These are phyloP conservation scores for Dicorynia guianensis DNA, from an alignment of 306 rosid genomes.

Conservation along the genomic window DNA sequence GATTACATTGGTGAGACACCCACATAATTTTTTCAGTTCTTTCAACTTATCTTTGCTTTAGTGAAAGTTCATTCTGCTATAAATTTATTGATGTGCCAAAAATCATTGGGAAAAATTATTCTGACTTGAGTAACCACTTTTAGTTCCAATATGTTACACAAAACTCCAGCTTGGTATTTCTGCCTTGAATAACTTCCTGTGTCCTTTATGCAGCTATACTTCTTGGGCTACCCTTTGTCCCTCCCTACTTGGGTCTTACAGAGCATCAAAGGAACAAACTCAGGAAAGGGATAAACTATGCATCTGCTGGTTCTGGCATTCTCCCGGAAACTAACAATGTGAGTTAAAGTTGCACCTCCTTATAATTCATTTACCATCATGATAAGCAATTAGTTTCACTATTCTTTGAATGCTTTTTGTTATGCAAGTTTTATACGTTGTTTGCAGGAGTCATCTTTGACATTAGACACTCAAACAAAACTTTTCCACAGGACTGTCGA, in stretches of 20 bases:
- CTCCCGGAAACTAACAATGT: slow-evolving; percentile 40
- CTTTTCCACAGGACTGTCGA: slow-evolving; percentile 29
- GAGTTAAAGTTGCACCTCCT: not conserved
- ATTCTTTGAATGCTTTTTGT: not conserved
- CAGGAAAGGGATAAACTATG: slow-evolving; percentile 46
- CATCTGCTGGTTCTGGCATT: slow-evolving; percentile 47
- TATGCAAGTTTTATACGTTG: not conserved
- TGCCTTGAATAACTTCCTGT: not conserved
- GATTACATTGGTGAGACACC: slow-evolving; percentile 49
- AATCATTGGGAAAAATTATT: too few relatives aligned
- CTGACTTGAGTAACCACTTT: too few relatives aligned
- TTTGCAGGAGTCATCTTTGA: slow-evolving; percentile 23
- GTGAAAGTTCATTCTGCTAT: slow-evolving; percentile 1
- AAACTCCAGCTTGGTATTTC: too few relatives aligned
- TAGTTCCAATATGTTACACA: too few relatives aligned
- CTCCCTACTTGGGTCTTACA: slow-evolving; percentile 48
- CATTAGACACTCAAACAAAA: slow-evolving; percentile 32
- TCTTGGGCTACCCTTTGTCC: slow-evolving; percentile 45
- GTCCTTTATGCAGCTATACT: slow-evolving; percentile 39
- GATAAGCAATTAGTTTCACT: not conserved
- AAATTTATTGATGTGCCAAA: not conserved
- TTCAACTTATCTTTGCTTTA: not conserved
- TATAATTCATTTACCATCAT: not conserved
- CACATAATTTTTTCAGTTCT: not conserved
- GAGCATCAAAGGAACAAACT: slow-evolving; percentile 36